Evolutionary conservation across 2,329 filamentous ascomycete species (phyloP), one percentile per base, ranked within the genome.

Genomic region (Leptodontidium sp.): DNA sequence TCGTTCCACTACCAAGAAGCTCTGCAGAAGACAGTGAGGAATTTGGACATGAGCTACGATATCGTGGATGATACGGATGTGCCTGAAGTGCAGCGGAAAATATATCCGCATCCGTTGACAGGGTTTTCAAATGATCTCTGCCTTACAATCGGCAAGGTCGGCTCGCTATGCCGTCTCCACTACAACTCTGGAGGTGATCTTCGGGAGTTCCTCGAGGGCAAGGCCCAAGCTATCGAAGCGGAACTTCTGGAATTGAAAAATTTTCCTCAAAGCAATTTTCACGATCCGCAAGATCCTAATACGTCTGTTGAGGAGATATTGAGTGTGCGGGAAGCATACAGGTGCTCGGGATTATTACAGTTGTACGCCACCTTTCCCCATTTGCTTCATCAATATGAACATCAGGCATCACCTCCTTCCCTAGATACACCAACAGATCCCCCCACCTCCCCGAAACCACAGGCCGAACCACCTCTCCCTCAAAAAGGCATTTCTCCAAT

Each of bases 1-100:
- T 59, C 35, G 3, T 59, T 59, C 40, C 24, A n/a, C 21, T 59
- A 59, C 38, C 55, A 43, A 38, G 55, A 59, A 21, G n/a, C 55
- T 9, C 21, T 59, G 35, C 55, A 43, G 1, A 35, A 14, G 11
- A 59, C 35, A 12, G 7, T 43, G 7, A 38, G 3, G 35, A 43
- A 40, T 2, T 8, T 59, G 8, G 55, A 59, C 5, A 59, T 59
- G 55, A 43, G 55, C 38, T 21, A 38, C 26, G 55, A 43, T 45
- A 38, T 59, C 15, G 38, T 45, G 35, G 55, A 59, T 26, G 55
- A 59, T 17, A 35, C 15, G 11, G 35, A 59, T 15, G 55, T 59
- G 15, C 55, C 55, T n/a, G 17, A 26, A 8, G 55, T 45, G 11
- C 8, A 59, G 38, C n/a, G 35, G 35, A 59, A 59, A 14, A 21